These are phyloP conservation scores for Eucalyptus curtisii DNA, from an alignment of 345 rosid species.

Conservation along the genomic window DNA sequence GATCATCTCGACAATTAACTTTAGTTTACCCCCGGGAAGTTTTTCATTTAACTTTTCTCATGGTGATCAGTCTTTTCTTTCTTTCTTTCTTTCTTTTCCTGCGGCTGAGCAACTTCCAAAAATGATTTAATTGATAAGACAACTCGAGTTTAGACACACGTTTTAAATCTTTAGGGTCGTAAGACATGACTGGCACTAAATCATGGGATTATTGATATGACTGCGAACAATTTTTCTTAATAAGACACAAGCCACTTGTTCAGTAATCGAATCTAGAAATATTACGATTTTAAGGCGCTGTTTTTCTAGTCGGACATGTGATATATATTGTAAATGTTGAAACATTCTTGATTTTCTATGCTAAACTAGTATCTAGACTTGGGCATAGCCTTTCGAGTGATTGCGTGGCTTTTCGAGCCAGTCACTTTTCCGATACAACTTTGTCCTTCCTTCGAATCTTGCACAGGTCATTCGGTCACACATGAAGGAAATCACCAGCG, in stretches of 20 bases:
- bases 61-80: background rate
- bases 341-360: background rate
- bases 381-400: background rate
- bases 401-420: background rate
- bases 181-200: background rate
- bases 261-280: background rate
- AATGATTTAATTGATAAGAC: background rate
- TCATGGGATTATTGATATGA: background rate
- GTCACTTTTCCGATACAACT: background rate
- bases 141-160: accelerated
- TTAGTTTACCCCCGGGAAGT: background rate
- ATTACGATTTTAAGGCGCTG: background rate
- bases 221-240: background rate
- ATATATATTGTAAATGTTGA: background rate
- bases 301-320: background rate
- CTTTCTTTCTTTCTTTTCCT: background rate
- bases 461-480: background rate
- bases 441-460: background rate
- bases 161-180: background rate
- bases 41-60: background rate
- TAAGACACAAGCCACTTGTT: background rate
- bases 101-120: background rate
- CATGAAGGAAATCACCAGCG: background rate
- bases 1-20: background rate
- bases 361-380: background rate